Evolutionary conservation across 1,284 basidiomycete genomes (phyloP), one percentile per base, ranked within the genome.

Genomic region (Melampsora americana): DNA sequence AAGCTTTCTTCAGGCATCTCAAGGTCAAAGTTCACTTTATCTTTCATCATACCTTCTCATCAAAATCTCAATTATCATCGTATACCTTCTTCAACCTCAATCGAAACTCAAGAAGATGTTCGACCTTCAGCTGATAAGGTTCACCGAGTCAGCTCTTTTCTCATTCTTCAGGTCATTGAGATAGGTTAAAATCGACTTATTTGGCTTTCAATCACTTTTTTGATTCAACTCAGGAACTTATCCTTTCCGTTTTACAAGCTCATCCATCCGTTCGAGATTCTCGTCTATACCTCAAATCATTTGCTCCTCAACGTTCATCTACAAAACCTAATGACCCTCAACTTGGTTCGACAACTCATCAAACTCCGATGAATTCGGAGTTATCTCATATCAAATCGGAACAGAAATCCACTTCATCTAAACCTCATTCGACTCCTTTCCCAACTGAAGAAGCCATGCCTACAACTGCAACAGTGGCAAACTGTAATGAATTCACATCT

Each of bases 241-340:
- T 99, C 82, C 85, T 99, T 70, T 95, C 93, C 66, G 92, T 99
- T 80, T 87, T 99, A 71, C 90, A 92, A 79, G 91, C 96, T 48
- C 93, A 93, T 78, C 95, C 96, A 11, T 97, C 95, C 1, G 84
- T 90, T 74, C 87, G 96, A 79, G 96, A 99, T 83, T 91, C 93
- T 53, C 90, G 89, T 77, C 89, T 90, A 0, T 99, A 97, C 83
- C 87, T 97, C 18, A 90, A 90, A 59, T 92, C 89, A 42, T 98
- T 99, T 79, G 85, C 84, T 14, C 84, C 84, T 64, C 87, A 86
- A 60, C 84, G 82, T 3, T 72, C 73, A 42, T 69, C 78, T 79
- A 68, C 80, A 72, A 75, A 32, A 79, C 64, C 50, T 80, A 78
- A 71, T 68, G 69, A 62, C 78, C 80, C 66, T 77, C 69, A 70